These are phyloP conservation scores for Pseudodiploospora longispora DNA, from an alignment of 2,329 filamentous ascomycete genomes.

Conservation along the genomic window DNA sequence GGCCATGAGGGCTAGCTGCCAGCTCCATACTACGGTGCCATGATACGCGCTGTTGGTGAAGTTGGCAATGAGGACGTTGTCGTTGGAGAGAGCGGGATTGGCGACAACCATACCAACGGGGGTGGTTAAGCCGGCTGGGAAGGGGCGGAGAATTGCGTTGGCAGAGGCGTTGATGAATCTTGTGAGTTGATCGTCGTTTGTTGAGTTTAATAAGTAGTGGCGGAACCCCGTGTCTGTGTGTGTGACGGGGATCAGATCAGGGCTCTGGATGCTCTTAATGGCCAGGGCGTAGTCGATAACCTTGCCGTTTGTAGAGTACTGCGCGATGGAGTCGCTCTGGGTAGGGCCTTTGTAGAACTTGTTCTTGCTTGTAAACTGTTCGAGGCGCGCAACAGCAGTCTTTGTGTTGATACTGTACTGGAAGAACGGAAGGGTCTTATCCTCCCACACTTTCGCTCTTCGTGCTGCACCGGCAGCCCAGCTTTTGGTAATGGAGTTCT, in stretches of 20 bases:
- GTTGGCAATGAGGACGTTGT: slow-evolving; percentile 37
- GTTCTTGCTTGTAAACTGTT: slow-evolving; percentile 34
- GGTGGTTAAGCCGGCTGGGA: slow-evolving; percentile 50
- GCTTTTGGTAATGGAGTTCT: slow-evolving; percentile 24
- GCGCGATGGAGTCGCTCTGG: slow-evolving; percentile 29
- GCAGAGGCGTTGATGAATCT: slow-evolving; percentile 49
- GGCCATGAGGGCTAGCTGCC: slow-evolving; percentile 58
- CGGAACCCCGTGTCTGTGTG: slow-evolving; percentile 59
- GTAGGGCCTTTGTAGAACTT: slow-evolving; percentile 37
- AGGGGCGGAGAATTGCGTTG: slow-evolving; percentile 47
- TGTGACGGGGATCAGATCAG: slow-evolving; percentile 46
- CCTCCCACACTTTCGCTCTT: slow-evolving; percentile 56
- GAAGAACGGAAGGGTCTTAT: slow-evolving; percentile 51
- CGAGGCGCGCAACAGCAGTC: slow-evolving; percentile 37
- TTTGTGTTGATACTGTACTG: slow-evolving; percentile 30
- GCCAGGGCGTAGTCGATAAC: slow-evolving; percentile 48
- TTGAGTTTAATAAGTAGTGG: slow-evolving; percentile 53
- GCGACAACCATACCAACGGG: slow-evolving; percentile 50
- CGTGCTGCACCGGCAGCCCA: slow-evolving; percentile 37
- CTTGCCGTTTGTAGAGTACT: slow-evolving; percentile 23
- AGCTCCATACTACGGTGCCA: slow-evolving; percentile 57
- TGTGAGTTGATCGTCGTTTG: slow-evolving; percentile 48
- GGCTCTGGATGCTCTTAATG: slow-evolving; percentile 42
- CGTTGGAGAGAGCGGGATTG: slow-evolving; percentile 49
- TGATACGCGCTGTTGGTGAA: slow-evolving; percentile 52